phyloP scores from a whole-genome alignment of 148 eudicot genomes.

The Rhododendron griersonianum region DNA sequence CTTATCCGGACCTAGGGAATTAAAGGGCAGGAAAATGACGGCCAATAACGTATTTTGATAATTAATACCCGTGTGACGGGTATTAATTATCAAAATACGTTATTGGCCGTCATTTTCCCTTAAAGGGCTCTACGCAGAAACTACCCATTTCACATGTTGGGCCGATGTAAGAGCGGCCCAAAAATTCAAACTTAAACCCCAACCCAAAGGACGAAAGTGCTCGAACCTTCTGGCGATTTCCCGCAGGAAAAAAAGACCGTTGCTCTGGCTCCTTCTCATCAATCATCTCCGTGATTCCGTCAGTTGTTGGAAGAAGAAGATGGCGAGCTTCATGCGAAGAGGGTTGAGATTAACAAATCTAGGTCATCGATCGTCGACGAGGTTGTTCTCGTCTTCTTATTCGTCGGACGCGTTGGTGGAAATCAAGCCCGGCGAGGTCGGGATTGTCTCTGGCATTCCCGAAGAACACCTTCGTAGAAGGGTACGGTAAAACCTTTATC shows the following conservation, averaged over 20 bases:
- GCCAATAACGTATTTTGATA: no score
- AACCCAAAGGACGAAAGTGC: neutral
- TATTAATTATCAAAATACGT: no score
- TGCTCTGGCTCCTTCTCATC: neutral
- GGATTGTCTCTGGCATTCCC: constrained; percentile 71
- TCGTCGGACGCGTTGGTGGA: constrained; percentile 53
- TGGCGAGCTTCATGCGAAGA: constrained; percentile 2
- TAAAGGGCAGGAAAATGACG: no score
- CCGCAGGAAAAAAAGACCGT: neutral
- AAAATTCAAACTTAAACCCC: neutral
- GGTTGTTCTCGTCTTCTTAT: constrained; percentile 35
- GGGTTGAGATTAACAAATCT: neutral
- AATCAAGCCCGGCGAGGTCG: constrained; percentile 61
- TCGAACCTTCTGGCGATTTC: neutral
- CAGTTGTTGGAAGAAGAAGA: neutral
- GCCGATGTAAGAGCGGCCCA: neutral
- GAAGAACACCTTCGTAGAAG: constrained; percentile 61
- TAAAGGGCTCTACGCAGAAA: neutral
- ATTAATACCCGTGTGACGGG: no score
- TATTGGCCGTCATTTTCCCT: no score
- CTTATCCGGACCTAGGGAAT: no score
- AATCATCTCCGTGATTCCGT: neutral
- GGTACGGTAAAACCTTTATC: constrained; percentile 22
- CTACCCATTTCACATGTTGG: neutral
- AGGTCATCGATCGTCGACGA: constrained; percentile 15